Evolutionary conservation across 2,329 filamentous ascomycete species (phyloP).

Genomic region (Parasarocladium wereldwijsianum): DNA sequence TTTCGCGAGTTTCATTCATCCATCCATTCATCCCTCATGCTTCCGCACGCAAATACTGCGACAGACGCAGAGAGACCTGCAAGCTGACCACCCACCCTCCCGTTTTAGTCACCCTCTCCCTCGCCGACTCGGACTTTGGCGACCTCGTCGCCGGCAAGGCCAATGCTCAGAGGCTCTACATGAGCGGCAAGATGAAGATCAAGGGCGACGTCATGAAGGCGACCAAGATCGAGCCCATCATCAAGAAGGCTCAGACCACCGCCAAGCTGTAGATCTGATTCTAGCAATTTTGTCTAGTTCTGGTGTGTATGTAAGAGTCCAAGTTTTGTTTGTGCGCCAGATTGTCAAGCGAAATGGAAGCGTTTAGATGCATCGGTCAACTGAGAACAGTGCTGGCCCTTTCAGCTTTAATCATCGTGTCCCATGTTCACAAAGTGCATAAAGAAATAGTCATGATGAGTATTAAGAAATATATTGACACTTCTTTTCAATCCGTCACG

Average conservation of each 20-base stretch:
- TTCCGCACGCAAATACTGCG: not conserved
- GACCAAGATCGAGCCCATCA: slow-evolving; percentile 85
- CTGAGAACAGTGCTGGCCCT: slow-evolving; percentile 2
- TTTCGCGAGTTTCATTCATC: not conserved
- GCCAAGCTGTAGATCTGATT: too few relatives aligned
- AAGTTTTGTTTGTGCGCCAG: not conserved
- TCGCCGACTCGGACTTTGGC: slow-evolving; percentile 77
- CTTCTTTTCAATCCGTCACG: too few relatives aligned
- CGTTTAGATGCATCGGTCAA: too few relatives aligned
- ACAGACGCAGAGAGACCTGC: not conserved
- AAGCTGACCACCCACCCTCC: not conserved
- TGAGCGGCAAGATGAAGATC: slow-evolving; percentile 96
- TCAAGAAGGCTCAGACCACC: slow-evolving; percentile 85
- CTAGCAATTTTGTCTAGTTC: too few relatives aligned
- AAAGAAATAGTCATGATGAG: too few relatives aligned
- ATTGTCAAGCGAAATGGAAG: not conserved
- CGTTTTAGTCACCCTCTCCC: slow-evolving; percentile 58
- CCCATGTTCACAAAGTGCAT: too few relatives aligned
- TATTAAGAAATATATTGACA: too few relatives aligned
- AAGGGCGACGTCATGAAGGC: slow-evolving; percentile 87
- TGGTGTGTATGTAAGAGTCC: slow-evolving; percentile 52
- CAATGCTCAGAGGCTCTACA: slow-evolving; percentile 84
- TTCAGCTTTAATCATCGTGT: too few relatives aligned
- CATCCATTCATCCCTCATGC: slow-evolving; percentile 3
- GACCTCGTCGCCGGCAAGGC: slow-evolving; percentile 93